Conservation (phyloP, 2,329 filamentous ascomycete genomes). For the Remersonia thermophila region DNA sequence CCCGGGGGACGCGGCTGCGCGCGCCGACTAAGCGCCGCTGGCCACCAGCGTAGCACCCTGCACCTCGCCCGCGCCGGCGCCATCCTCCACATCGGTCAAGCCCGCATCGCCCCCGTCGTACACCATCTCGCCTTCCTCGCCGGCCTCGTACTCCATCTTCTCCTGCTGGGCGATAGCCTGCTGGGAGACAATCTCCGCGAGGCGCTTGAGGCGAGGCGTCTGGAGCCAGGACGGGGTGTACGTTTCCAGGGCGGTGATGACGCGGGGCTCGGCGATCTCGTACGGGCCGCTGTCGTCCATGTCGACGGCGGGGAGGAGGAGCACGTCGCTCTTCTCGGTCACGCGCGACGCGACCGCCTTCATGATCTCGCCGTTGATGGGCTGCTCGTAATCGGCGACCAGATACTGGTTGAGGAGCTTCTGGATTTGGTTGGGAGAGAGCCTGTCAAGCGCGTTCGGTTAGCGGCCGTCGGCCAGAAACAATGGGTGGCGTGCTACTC, state of each 20-base stretch:
- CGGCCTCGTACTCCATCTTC: slow-evolving; percentile 52
- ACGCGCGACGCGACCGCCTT: slow-evolving; percentile 95
- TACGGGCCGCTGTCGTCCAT: slow-evolving; percentile 99
- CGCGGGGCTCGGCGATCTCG: slow-evolving; percentile 91
- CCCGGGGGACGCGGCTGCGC: too few relatives aligned
- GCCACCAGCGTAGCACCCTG: slow-evolving; percentile 12
- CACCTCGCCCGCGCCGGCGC: slow-evolving; percentile 3
- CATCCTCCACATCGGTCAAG: slow-evolving; percentile 14
- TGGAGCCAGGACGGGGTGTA: slow-evolving; percentile 98
- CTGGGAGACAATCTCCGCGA: slow-evolving; percentile 95
- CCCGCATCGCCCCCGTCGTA: background rate
- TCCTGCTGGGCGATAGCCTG: slow-evolving; percentile 95
- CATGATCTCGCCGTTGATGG: slow-evolving; percentile 99
- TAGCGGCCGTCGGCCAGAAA: too few relatives aligned
- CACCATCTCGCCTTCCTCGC: background rate
- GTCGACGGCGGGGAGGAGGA: slow-evolving; percentile 86
- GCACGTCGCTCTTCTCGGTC: slow-evolving; percentile 94
- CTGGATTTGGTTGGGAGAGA: slow-evolving; percentile 97
- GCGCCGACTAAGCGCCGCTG: slow-evolving; percentile 23
- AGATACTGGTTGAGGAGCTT: slow-evolving; percentile 98
- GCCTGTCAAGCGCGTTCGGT: slow-evolving; percentile 43
- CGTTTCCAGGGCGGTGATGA: slow-evolving; percentile 91
- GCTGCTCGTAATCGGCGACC: slow-evolving; percentile 96
- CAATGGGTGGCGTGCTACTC: too few relatives aligned
- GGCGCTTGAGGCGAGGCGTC: slow-evolving; percentile 84